These are phyloP conservation scores for Diplodia mutila DNA, from an alignment of 2,329 filamentous ascomycete species.

Conservation along the genomic window DNA sequence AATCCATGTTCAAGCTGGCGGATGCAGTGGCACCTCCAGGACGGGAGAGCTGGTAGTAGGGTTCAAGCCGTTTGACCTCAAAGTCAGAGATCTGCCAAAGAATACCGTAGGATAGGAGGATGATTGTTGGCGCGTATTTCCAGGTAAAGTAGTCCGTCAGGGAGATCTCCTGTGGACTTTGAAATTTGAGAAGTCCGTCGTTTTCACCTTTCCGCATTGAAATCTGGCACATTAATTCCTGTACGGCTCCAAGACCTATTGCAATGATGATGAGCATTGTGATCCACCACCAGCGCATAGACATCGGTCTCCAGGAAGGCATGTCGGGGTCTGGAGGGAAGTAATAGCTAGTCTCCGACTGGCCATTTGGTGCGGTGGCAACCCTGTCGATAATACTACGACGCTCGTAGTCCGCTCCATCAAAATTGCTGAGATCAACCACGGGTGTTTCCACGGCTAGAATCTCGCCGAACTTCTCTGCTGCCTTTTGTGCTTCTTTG, in stretches of 20 bases:
- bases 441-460: conserved; percentile 40
- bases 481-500: conserved; percentile 46
- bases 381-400: conserved; percentile 34
- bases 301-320: conserved; percentile 45
- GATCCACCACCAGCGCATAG: conserved; percentile 45
- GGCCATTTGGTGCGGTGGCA: background rate
- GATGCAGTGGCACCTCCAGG: conserved; percentile 42
- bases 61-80: conserved; percentile 55
- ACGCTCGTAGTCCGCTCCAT: conserved; percentile 40
- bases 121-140: conserved; percentile 49
- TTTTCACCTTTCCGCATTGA: conserved; percentile 34
- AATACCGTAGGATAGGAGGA: conserved; percentile 54
- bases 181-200: conserved; percentile 38
- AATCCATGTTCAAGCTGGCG: conserved; percentile 72
- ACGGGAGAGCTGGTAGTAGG: conserved; percentile 51
- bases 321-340: conserved; percentile 46
- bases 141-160: conserved; percentile 41
- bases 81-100: conserved; percentile 56
- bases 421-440: conserved; percentile 50
- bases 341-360: conserved; percentile 42
- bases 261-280: conserved; percentile 40
- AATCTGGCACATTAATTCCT: conserved; percentile 44
- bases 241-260: conserved; percentile 39
- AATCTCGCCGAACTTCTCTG: conserved; percentile 49
- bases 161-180: conserved; percentile 35